Percentiles rank a stretch among this genome's conserved stretches.
Evolutionary conservation across 2,329 filamentous ascomycete species (phyloP).

Genomic region (Colletotrichum sublineola): DNA sequence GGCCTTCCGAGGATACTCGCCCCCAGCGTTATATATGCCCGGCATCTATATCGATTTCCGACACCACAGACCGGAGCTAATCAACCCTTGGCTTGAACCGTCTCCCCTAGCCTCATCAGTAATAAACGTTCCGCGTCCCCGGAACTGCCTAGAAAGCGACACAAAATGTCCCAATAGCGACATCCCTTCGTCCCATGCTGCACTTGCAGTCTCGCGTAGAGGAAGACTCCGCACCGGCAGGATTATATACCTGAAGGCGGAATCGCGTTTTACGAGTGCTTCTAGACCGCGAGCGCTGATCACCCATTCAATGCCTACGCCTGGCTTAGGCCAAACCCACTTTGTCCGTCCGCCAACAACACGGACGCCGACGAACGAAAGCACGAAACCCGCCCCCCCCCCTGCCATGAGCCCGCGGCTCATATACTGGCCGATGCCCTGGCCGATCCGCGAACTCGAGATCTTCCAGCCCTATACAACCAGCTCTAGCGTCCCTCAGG

Average conservation of each 20-base stretch:
- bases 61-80: neutral
- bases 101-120: neutral
- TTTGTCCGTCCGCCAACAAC: neutral
- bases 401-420: neutral
- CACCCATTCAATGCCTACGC: neutral
- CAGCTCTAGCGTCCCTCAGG: neutral
- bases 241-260: neutral
- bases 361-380: neutral
- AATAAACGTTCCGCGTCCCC: neutral
- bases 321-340: neutral
- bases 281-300: neutral
- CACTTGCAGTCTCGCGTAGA: neutral
- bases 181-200: neutral
- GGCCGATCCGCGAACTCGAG: neutral
- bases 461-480: neutral
- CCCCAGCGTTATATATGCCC: neutral
- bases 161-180: neutral
- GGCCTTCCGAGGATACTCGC: neutral
- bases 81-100: neutral
- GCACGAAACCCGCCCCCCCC: neutral
- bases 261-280: neutral
- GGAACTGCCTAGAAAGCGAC: too few relatives aligned
- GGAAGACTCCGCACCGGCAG: neutral
- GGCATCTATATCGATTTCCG: neutral
- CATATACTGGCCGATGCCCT: neutral